Percentiles rank a stretch among this genome's conserved stretches.
Conservation (phyloP, 164 flowering plant genomes). For the Vitis riparia region DNA sequence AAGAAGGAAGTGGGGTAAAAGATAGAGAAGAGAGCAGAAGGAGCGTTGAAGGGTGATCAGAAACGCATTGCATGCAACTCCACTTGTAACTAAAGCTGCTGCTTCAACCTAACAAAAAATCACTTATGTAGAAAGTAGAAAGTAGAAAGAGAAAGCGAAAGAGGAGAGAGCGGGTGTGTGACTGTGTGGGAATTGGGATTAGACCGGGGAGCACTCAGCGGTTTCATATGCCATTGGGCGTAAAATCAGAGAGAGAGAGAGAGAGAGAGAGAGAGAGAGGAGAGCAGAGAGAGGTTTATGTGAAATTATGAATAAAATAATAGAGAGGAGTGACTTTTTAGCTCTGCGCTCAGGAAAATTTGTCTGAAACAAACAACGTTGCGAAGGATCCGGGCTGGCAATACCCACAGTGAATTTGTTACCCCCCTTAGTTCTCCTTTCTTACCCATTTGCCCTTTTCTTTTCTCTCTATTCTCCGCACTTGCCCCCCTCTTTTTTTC, state of each 20-base stretch:
- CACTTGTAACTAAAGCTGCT: not conserved
- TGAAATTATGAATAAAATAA: not conserved
- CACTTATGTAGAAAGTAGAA: no score
- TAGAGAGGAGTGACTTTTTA: constrained; percentile 22
- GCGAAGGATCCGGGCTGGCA: constrained; percentile 66
- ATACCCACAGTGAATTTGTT: constrained; percentile 2
- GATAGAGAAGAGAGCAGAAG: not conserved
- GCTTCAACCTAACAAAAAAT: no score
- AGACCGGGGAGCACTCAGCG: no score
- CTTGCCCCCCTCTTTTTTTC: no score
- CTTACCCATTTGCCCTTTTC: no score
- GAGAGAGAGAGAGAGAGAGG: constrained; percentile 11
- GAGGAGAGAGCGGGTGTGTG: no score
- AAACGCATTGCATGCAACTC: constrained; percentile 15
- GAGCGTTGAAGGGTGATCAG: not conserved
- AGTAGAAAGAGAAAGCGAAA: no score
- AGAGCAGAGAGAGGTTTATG: not conserved
- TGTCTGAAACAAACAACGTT: constrained; percentile 63
- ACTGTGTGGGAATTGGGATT: no score
- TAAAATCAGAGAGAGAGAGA: not conserved
- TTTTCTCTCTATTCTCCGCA: no score
- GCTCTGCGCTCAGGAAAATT: constrained; percentile 46
- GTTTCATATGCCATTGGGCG: no score
- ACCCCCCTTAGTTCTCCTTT: no score
- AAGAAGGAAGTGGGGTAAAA: no score